phyloP scores from a whole-genome alignment of 1,139 yeast species.

The Suhomyces bokatorum region DNA sequence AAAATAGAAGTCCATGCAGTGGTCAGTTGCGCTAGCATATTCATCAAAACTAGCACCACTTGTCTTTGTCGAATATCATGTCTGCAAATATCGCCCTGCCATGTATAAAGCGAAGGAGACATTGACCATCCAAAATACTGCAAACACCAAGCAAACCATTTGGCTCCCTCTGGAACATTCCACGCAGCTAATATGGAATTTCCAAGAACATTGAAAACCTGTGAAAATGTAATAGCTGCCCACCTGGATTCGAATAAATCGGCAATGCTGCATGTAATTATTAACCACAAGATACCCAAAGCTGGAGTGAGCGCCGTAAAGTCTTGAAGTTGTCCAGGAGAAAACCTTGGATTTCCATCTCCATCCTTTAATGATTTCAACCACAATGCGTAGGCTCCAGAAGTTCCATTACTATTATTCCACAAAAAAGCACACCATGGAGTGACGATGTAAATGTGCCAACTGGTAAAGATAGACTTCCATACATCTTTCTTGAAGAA shows the following conservation, averaged over 20 bases:
- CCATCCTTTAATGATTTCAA: conserved; percentile 30
- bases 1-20: conserved; percentile 44
- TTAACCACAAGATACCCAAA: conserved; percentile 49
- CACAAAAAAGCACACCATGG: conserved; percentile 26
- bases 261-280: conserved; percentile 43
- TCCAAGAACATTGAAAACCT: conserved; percentile 41
- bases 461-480: conserved; percentile 23
- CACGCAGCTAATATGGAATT: conserved; percentile 47
- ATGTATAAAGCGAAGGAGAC: conserved; percentile 48
- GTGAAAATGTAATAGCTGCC: conserved; percentile 57
- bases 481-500: conserved; percentile 26
- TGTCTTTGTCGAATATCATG: conserved; percentile 42
- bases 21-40: conserved; percentile 41
- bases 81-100: conserved; percentile 46
- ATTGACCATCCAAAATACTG: conserved; percentile 49
- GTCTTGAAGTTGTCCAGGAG: conserved; percentile 35
- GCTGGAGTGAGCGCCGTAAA: conserved; percentile 51
- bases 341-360: conserved; percentile 27
- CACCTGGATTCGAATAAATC: conserved; percentile 54
- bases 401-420: conserved; percentile 42
- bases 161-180: conserved; percentile 44
- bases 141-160: conserved; percentile 49
- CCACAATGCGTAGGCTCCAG: conserved; percentile 47
- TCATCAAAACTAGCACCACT: conserved; percentile 42
- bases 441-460: conserved; percentile 29